phyloP scores from a whole-genome alignment of 257 asterid genomes.

The Nicotiana tomentosiformis region DNA sequence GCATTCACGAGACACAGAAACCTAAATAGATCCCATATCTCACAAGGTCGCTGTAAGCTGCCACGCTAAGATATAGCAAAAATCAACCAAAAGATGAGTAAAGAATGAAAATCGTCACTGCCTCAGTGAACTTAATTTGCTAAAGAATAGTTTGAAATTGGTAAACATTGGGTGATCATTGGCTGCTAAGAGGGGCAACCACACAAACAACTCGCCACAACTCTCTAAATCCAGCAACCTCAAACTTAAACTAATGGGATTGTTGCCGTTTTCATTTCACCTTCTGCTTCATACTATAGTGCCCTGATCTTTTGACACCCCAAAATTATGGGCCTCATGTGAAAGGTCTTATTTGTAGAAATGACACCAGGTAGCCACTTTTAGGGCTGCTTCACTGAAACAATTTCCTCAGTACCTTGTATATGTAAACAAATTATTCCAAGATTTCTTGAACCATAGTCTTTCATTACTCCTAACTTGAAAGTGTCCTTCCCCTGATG shows the following conservation, averaged over 20 bases:
- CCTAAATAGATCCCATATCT: not conserved
- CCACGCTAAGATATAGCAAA: not conserved
- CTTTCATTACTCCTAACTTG: no score
- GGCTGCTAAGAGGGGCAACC: not conserved
- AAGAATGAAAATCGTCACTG: not conserved
- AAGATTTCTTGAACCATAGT: no score
- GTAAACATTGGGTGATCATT: not conserved
- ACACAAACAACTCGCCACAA: not conserved
- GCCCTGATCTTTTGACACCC: no score
- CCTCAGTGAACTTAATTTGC: not conserved
- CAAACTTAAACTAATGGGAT: not conserved
- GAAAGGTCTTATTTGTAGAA: no score
- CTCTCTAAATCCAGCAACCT: not conserved
- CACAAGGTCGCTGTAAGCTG: not conserved
- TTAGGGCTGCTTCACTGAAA: no score
- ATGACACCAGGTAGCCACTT: no score
- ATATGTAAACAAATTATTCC: no score
- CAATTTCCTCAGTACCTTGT: no score
- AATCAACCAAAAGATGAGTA: not conserved
- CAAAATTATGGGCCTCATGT: not conserved
- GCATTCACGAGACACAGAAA: conserved; percentile 17
- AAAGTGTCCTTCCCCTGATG: no score
- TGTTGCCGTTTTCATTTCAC: not conserved
- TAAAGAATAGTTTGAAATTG: not conserved
- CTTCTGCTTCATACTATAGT: not conserved